Evolutionary conservation across 139 green algal species (phyloP), one percentile per base, ranked within the genome.

Genomic region (Chlamydomonas sp.): DNA sequence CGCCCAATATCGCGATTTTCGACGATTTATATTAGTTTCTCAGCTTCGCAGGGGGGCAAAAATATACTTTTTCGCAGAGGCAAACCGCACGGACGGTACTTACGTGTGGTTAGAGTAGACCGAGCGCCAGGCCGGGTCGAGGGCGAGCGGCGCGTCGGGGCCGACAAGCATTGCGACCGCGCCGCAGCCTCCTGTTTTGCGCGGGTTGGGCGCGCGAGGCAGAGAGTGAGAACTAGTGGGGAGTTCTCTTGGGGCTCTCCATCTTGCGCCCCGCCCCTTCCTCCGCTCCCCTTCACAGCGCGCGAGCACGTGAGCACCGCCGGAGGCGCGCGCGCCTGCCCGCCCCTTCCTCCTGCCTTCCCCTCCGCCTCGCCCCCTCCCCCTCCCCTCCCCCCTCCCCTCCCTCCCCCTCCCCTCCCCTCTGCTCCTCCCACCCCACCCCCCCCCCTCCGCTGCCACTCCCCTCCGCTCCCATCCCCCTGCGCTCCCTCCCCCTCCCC

Each of bases 161-260:
- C 91, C 91, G 24, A 97, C 73, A 59, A 97, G 85, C 71, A 97
- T 74, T 16, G 90, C 91, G 20, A 90, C 88, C 2, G 90, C 90
- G 20, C 90, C 91, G 10, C 80, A 79, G 35, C 91, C 91, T 31
- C 86, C 87, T 82, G 88, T 3, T 16, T 47, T 13, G 6, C 24
- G 34, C 6, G 31, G 28, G 60, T 24, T 35, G 48, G 31, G 48
- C 28, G 48, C 28, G 60, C 6, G 31, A 68, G 16, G 10, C 28
- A 50, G 28, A 50, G 24, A 22, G 24, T 65, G 57, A 65, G 57
- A 28, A 22, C 10, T 16, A 30, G 54, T 6, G 54, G 20, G 22
- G 22, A 63, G 54, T n/a, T n/a, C n/a, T n/a, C n/a, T n/a, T n/a
- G n/a, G n/a, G n/a, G n/a, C n/a, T n/a, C n/a, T n/a, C n/a, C n/a